phyloP scores from a whole-genome alignment of 2,329 filamentous ascomycete species.

The Phaeosphaeriaceae sp. region DNA sequence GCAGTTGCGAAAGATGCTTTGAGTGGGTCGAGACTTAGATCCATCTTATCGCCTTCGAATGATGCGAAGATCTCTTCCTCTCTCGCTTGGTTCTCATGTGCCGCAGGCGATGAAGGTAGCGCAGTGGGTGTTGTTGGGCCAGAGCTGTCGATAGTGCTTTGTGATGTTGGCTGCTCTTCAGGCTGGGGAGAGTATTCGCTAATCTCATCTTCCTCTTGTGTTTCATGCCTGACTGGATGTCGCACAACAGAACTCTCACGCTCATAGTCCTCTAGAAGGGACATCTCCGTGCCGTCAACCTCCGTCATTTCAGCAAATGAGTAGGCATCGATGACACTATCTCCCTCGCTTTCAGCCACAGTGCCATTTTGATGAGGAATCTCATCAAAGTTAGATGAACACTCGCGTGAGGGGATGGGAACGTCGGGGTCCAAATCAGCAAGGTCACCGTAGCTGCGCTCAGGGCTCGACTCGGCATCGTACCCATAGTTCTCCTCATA shows the following conservation, averaged over 20 bases:
- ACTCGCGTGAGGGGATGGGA: slow-evolving; percentile 86
- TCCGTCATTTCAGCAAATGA: slow-evolving; percentile 63
- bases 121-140: slow-evolving; percentile 56
- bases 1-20: slow-evolving; percentile 51
- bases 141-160: slow-evolving; percentile 48
- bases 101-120: slow-evolving; percentile 31
- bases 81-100: slow-evolving; percentile 36
- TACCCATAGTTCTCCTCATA: slow-evolving; percentile 48
- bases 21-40: slow-evolving; percentile 62
- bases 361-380: slow-evolving; percentile 67
- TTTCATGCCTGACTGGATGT: slow-evolving; percentile 51
- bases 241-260: slow-evolving; percentile 62
- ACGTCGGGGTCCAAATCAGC: slow-evolving; percentile 79
- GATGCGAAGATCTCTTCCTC: slow-evolving; percentile 55
- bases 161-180: slow-evolving; percentile 42
- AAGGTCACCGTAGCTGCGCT: slow-evolving; percentile 60
- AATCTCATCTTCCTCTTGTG: slow-evolving; percentile 60
- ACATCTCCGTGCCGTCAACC: slow-evolving; percentile 60
- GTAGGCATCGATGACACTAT: slow-evolving; percentile 64
- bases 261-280: slow-evolving; percentile 51
- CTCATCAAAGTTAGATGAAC: slow-evolving; percentile 64
- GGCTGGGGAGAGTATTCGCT: slow-evolving; percentile 61
- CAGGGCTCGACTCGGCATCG: slow-evolving; percentile 60
- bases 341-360: slow-evolving; percentile 61
- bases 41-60: slow-evolving; percentile 60